Percentiles rank a stretch among this genome's conserved stretches.
Conservation (phyloP, 306 rosid genomes). For the Pterocarpus santalinus region DNA sequence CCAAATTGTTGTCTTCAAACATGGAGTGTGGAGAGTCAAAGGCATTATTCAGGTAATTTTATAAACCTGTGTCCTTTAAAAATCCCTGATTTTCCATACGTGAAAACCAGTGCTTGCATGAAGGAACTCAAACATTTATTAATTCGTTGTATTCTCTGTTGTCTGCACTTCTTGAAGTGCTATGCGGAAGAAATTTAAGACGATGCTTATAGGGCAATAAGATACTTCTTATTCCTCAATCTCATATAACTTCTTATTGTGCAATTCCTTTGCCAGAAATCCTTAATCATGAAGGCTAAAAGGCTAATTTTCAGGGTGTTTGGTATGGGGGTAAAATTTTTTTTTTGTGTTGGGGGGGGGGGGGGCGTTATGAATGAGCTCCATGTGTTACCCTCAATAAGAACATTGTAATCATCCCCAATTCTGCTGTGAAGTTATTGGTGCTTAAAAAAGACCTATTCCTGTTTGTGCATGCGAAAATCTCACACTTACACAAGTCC, state of each 20-base stretch:
- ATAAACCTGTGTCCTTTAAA: neutral
- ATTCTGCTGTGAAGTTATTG: slow-evolving; percentile 6
- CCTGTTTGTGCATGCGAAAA: slow-evolving; percentile 14
- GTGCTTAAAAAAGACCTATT: neutral
- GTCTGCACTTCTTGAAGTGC: slow-evolving; percentile 25
- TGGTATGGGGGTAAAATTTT: no score
- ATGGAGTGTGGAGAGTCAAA: slow-evolving; percentile 90
- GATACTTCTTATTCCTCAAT: slow-evolving; percentile 10
- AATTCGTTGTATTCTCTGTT: neutral
- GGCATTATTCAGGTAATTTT: slow-evolving; percentile 82
- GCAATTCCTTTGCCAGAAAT: slow-evolving; percentile 24
- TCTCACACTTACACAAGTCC: neutral
- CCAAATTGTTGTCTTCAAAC: slow-evolving; percentile 73
- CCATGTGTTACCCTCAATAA: neutral
- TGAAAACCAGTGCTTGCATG: slow-evolving; percentile 20
- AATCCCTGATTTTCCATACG: neutral
- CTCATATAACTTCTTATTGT: neutral
- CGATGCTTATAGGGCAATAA: neutral
- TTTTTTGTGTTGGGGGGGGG: no score
- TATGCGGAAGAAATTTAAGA: neutral
- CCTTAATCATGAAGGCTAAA: neutral
- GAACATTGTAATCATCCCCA: neutral
- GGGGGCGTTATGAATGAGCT: no score
- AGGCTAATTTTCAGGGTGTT: neutral
- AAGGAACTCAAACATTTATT: neutral